These are phyloP conservation scores for Agastache rugosa DNA, from an alignment of 257 asterid genomes.

Conservation along the genomic window DNA sequence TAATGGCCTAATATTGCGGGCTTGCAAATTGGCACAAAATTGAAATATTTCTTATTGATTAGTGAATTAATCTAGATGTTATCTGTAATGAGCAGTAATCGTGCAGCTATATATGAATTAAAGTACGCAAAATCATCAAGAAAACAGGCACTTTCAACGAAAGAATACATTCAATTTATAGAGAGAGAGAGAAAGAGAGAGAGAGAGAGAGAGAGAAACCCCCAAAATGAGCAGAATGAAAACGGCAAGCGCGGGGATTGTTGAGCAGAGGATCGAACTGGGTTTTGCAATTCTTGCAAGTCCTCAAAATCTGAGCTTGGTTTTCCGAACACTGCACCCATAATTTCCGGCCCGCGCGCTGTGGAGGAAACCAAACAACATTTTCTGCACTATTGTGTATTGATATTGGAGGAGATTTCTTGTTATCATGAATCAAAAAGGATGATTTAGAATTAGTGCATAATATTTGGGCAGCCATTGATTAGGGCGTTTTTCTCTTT, in stretches of 20 bases:
- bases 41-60: background rate
- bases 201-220: constrained; percentile 46
- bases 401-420: constrained; percentile 27
- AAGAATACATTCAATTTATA: too few species aligned
- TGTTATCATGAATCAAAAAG: constrained; percentile 3
- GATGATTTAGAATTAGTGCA: constrained; percentile 33
- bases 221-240: constrained; percentile 92
- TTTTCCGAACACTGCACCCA: constrained; percentile 63
- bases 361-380: constrained; percentile 17
- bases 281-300: constrained; percentile 86
- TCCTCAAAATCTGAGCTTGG: constrained; percentile 46
- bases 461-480: constrained; percentile 45
- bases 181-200: background rate
- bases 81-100: background rate
- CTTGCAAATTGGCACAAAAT: background rate
- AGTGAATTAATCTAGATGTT: background rate
- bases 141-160: background rate
- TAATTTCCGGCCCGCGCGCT: too few species aligned
- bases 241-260: constrained; percentile 84
- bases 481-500: constrained; percentile 27
- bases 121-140: background rate
- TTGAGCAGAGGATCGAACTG: constrained; percentile 88
- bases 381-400: constrained; percentile 18
- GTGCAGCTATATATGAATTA: background rate
- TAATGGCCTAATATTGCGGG: too few species aligned